Base-by-base conservation (phyloP, 305 asterid species). In the Rubia peregrina region DNA sequence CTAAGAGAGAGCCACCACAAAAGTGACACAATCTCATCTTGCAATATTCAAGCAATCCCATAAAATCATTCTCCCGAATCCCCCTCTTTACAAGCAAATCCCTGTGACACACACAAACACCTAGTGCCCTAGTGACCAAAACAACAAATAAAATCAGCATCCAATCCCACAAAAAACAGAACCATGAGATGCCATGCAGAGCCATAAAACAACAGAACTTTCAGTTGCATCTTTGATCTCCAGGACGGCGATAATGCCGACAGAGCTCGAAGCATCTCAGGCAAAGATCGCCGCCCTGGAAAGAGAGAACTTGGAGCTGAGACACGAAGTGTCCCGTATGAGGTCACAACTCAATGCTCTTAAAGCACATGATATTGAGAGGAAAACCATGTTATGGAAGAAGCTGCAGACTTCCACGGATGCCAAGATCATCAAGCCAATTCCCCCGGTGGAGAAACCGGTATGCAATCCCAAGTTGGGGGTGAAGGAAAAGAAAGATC, bases 371-470 rank as follows among this genome's bases (percentile, higher is more conserved):
- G 81, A 77, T 38, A 13, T 65, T 7, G 84, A 80, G 71, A 67
- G 81, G 61, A 77, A 74, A 74, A 42, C 84, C 19, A 41, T 69
- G 40, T 56, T 80, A 13, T 76, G 81, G 79, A 80, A 80, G 73
- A 80, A 80, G 56, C 26, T 77, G 66, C 81, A 80, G 68, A 63
- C 48, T 72, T 74, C 79, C 55, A 61, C 64, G 72, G 81, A 70
- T 21, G 61, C 48, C 61, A 79, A 71, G 69, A 64, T 67, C 71
- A 64, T 67, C 71, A 72, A 75, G 64, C 66, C 33, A 56, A 26
- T 51, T 19, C 55, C 56, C 26, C 36, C 48, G 21, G 9, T 65
- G 65, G 76, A 73, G 33, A 70, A 57, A n/a, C 6, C 57, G 30
- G 73, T 36, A 17, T 13, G 17, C 4, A 55, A 19, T 40, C 48